Evolutionary conservation across 179 eudicot species (phyloP).

Genomic region (Nepenthes alata): DNA sequence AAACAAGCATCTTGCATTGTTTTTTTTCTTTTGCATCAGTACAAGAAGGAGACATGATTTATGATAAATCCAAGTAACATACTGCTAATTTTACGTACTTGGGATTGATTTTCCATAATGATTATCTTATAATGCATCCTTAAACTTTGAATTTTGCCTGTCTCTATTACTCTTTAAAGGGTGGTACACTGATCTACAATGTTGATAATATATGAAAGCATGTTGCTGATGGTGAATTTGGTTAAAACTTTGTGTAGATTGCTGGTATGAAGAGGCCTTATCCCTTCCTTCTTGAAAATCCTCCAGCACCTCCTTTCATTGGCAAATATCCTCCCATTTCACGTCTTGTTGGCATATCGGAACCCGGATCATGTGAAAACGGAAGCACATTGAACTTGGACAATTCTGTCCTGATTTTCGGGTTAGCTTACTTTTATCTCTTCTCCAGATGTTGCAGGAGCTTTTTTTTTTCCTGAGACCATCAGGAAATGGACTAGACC

Average conservation of each 20-base stretch:
- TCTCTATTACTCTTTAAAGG: too few species aligned
- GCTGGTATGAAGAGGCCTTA: slow-evolving; percentile 54
- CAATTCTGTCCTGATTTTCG: slow-evolving; percentile 19
- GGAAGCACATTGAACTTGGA: slow-evolving; percentile 21
- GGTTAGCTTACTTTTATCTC: slow-evolving; percentile 21
- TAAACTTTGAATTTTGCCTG: too few species aligned
- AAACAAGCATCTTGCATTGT: too few species aligned
- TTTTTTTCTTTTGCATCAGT: too few species aligned
- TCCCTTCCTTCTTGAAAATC: slow-evolving; percentile 40
- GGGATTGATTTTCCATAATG: too few species aligned
- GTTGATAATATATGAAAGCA: not conserved
- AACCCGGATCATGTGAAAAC: slow-evolving; percentile 23
- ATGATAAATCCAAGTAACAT: too few species aligned
- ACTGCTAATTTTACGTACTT: too few species aligned
- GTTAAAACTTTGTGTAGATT: slow-evolving; percentile 28
- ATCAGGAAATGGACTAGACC: too few species aligned
- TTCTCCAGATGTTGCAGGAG: not conserved
- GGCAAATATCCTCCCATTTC: slow-evolving; percentile 21
- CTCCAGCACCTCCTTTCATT: slow-evolving; percentile 37
- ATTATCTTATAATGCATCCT: too few species aligned
- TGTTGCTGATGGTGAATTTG: not conserved
- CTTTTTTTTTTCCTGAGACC: not conserved
- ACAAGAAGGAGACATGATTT: too few species aligned
- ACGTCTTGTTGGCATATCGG: slow-evolving; percentile 15
- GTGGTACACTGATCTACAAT: too few species aligned